phyloP scores from a whole-genome alignment of 2,329 filamentous ascomycete species.

The Fusarium marasasianum region DNA sequence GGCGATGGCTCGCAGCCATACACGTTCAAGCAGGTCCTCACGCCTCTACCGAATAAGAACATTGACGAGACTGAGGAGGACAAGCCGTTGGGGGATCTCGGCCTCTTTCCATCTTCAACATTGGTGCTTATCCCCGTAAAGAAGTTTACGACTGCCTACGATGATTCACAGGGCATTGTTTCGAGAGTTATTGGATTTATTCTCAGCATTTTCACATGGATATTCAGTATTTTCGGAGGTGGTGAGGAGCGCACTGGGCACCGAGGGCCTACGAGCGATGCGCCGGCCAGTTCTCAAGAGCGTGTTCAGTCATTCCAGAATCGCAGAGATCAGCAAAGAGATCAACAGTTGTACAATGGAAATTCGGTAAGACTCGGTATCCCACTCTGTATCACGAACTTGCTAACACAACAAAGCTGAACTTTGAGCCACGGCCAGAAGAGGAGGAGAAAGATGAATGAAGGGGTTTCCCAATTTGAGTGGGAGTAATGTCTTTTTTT shows the following conservation, averaged over 20 bases:
- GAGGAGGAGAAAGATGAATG: constrained; percentile 58
- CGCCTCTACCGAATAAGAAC: constrained; percentile 77
- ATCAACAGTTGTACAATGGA: constrained; percentile 87
- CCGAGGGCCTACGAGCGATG: background rate
- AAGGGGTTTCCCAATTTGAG: constrained; percentile 32
- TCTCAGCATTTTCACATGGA: constrained; percentile 48
- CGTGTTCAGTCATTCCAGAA: constrained; percentile 52
- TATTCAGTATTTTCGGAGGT: constrained; percentile 47
- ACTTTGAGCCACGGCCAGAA: constrained; percentile 73
- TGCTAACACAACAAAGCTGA: constrained; percentile 61
- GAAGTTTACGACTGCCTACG: constrained; percentile 55
- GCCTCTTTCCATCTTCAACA: constrained; percentile 81
- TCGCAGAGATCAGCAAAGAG: constrained; percentile 61
- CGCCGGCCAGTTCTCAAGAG: constrained; percentile 31
- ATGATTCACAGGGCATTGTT: constrained; percentile 42
- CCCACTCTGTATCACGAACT: background rate
- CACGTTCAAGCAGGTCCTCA: constrained; percentile 84
- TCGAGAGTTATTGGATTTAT: constrained; percentile 46
- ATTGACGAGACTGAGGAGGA: constrained; percentile 81
- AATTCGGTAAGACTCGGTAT: constrained; percentile 74
- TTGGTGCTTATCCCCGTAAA: constrained; percentile 80
- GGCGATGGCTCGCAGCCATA: constrained; percentile 72
- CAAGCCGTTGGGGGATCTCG: constrained; percentile 73
- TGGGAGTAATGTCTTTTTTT: constrained; percentile 41
- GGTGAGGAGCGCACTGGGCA: constrained; percentile 23